A percentile compares a stretch with the other conserved stretches of the same genome.
These are phyloP conservation scores for Wallacemonas collosoma DNA, from an alignment of 208 protist genomes.

Conservation along the genomic window DNA sequence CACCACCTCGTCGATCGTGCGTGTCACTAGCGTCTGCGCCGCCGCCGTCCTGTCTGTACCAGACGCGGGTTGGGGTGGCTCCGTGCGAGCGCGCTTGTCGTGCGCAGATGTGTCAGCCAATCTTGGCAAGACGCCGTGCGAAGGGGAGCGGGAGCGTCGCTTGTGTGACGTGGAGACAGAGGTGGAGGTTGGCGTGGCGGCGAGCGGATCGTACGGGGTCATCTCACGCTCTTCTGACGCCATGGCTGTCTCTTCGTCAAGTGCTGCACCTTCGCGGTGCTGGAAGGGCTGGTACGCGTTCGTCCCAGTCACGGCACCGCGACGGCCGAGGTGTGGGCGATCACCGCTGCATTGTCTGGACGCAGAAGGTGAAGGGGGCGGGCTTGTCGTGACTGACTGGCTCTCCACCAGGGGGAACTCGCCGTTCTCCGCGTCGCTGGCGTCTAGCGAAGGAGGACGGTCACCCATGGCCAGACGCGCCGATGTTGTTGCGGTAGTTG, in stretches of 20 bases:
- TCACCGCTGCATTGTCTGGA: too few relatives aligned
- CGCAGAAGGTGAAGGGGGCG: too few relatives aligned
- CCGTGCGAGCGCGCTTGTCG: not conserved
- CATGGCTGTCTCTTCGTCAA: not conserved
- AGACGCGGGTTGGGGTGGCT: not conserved
- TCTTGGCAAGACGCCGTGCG: not conserved
- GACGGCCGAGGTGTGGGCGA: too few relatives aligned
- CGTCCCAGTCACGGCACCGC: too few relatives aligned
- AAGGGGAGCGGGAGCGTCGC: not conserved
- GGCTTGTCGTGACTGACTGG: too few relatives aligned
- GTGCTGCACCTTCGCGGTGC: too few relatives aligned
- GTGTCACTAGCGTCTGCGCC: conserved; percentile 24
- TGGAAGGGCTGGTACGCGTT: too few relatives aligned
- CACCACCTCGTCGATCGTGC: conserved; percentile 36
- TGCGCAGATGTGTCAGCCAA: not conserved
- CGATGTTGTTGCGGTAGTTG: conserved; percentile 8
- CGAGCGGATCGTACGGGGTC: conserved; percentile 13
- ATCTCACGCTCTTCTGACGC: conserved; percentile 1
- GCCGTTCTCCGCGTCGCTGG: not conserved
- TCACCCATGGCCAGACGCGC: not conserved
- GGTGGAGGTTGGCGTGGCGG: not conserved
- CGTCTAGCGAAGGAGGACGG: not conserved
- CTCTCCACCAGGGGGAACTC: not conserved
- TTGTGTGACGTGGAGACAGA: conserved; percentile 3
- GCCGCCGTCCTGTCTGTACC: not conserved